A percentile compares a stretch with the other conserved stretches of the same genome.
phyloP scores from a whole-genome alignment of 257 asterid species.

The Solanum gracilifrons region DNA sequence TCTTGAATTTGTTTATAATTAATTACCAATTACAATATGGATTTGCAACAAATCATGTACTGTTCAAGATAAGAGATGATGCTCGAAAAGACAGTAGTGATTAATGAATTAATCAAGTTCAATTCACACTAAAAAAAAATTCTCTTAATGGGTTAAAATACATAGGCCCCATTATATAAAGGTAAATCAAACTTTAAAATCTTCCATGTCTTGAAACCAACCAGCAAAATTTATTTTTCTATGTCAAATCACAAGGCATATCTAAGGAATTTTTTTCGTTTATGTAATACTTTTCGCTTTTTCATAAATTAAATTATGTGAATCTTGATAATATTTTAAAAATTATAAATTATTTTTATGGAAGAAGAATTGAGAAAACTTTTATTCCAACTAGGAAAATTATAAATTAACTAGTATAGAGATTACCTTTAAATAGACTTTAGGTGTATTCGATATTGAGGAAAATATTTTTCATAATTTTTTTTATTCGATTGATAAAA shows the following conservation, averaged over 20 bases:
- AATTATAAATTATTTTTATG: too few species aligned
- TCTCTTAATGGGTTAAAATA: constrained; percentile 9
- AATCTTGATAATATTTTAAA: too few species aligned
- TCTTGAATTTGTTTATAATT: neutral
- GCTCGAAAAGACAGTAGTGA: constrained; percentile 8
- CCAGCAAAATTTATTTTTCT: neutral
- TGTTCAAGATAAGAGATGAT: neutral
- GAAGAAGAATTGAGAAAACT: neutral
- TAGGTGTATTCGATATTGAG: neutral
- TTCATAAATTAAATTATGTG: neutral
- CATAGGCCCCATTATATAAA: neutral
- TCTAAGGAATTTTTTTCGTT: neutral
- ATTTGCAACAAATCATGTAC: neutral
- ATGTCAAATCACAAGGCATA: neutral
- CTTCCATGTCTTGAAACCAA: neutral
- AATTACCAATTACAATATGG: neutral
- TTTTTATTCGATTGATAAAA: too few species aligned
- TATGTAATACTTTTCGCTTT: neutral
- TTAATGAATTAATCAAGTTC: neutral
- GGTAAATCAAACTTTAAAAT: constrained; percentile 4
- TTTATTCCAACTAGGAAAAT: too few species aligned
- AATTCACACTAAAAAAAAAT: neutral
- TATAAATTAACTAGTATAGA: neutral
- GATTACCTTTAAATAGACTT: neutral
- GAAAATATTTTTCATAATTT: neutral